phyloP scores from a whole-genome alignment of 176 grass and related monocot species.

The Hordeum marinum region DNA sequence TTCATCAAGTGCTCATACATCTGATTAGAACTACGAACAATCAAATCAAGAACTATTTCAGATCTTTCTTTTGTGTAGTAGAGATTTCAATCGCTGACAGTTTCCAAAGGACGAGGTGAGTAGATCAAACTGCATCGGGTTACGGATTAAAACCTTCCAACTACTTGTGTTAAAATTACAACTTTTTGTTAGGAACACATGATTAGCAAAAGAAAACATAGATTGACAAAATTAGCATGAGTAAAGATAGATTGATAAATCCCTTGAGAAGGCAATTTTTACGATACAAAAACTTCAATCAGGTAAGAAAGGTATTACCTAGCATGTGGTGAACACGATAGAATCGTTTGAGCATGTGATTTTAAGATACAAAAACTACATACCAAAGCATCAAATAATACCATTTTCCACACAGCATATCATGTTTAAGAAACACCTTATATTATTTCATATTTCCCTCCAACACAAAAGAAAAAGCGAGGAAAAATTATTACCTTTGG shows the following conservation, averaged over 20 bases:
- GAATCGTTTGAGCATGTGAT: too few relatives aligned
- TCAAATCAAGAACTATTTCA: background rate
- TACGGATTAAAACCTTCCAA: background rate
- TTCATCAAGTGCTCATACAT: background rate
- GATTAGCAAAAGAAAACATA: slow-evolving; percentile 3
- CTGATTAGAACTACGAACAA: background rate
- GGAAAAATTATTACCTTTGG: slow-evolving; percentile 26
- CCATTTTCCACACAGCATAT: background rate
- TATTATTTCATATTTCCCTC: slow-evolving; percentile 1
- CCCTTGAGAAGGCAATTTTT: background rate
- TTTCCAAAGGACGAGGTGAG: background rate
- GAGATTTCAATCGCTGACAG: background rate
- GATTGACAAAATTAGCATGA: background rate
- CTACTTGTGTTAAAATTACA: background rate
- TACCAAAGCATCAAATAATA: slow-evolving; percentile 10
- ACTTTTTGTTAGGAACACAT: background rate
- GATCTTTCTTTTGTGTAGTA: background rate
- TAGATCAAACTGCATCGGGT: background rate
- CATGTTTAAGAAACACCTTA: background rate
- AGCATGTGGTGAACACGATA: too few relatives aligned
- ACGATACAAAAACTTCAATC: background rate
- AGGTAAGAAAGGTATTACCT: background rate
- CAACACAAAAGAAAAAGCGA: background rate
- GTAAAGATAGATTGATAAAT: background rate
- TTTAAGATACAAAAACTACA: too few relatives aligned